Evolutionary conservation across 306 rosid species (phyloP), one percentile per base, ranked within the genome.

Genomic region (Phaseolus lunatus): DNA sequence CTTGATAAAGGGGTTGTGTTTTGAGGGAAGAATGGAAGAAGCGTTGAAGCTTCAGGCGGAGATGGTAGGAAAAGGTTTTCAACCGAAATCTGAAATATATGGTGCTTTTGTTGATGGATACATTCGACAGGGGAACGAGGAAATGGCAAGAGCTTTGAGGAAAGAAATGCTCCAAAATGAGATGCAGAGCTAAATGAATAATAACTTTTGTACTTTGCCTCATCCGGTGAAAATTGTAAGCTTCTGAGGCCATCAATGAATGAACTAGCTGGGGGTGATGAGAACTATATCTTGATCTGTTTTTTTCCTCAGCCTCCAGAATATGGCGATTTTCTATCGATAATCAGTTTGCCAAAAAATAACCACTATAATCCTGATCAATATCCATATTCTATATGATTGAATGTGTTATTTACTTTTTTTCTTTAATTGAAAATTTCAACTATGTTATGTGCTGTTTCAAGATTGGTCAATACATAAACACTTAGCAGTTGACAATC

Each of bases 1-100:
- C 73, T 50, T 95, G 86, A 82, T 95, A 66, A 81, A 79, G 75
- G 91, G 90, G 53, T 77, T 92, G 45, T 87, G 96, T 65, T 58
- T 33, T 44, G 85, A 89, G 76, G 92, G 86, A 76, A 89, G 75
- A 27, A 81, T 87, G 88, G 92, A 89, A 70, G 90, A 85, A 68
- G 96, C 90, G 0, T 35, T 90, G 75, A 88, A 87, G 81, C 82
- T 92, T 83, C 98, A 90, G 81, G 93, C 89, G 1, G 88, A 95
- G 87, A 95, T 92, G 98, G 87, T 89, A 26, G 93, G 96, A 22
- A 89, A 82, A 82, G 97, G 97, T 44, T 88, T 83, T 79, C 75
- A 75, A 66, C 90, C 84, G 4, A 83, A 76, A 71, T 79, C 53
- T 7, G 85, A 89, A 67, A 63, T 89, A 54, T 94, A 94, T 76